phyloP scores from a whole-genome alignment of 2,329 filamentous ascomycete species.

The Canariomyces notabilis region DNA sequence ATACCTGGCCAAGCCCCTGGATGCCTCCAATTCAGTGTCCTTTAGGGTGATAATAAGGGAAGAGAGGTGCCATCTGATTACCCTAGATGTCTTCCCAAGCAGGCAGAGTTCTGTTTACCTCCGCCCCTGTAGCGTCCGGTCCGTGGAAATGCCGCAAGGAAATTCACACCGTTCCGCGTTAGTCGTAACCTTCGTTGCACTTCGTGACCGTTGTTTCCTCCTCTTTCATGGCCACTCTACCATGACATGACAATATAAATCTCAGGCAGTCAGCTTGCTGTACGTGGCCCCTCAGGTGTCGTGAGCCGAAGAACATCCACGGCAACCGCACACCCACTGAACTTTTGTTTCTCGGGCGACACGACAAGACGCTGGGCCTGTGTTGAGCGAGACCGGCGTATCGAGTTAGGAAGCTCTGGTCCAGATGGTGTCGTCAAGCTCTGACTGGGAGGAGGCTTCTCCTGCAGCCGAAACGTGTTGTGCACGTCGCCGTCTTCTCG shows the following conservation, averaged over 20 bases:
- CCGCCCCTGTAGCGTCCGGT: conserved; percentile 10
- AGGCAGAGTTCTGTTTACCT: conserved; percentile 22
- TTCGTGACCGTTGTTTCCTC: neutral
- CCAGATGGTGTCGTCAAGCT: conserved; percentile 34
- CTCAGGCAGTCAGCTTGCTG: too few relatives aligned
- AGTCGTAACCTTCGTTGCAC: conserved; percentile 15
- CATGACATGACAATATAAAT: too few relatives aligned
- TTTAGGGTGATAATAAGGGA: too few relatives aligned
- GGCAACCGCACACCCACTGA: conserved; percentile 7
- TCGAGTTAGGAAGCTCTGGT: conserved; percentile 25
- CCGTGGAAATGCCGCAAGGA: conserved; percentile 12
- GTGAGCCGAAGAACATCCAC: neutral
- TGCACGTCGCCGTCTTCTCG: conserved; percentile 86
- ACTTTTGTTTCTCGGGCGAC: conserved; percentile 13
- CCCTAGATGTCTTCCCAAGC: conserved; percentile 4
- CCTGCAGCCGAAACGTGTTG: conserved; percentile 42
- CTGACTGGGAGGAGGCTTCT: conserved; percentile 30
- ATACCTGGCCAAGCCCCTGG: too few relatives aligned
- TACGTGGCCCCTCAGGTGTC: neutral
- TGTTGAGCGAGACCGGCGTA: conserved; percentile 6
- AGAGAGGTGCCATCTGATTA: conserved; percentile 4
- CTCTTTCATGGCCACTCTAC: neutral
- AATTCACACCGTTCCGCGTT: conserved; percentile 18
- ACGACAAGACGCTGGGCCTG: conserved; percentile 14
- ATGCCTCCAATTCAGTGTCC: too few relatives aligned